Evolutionary conservation across 1,284 basidiomycete genomes (phyloP), one percentile per base, ranked within the genome.

Genomic region (Boletus holoroseus): DNA sequence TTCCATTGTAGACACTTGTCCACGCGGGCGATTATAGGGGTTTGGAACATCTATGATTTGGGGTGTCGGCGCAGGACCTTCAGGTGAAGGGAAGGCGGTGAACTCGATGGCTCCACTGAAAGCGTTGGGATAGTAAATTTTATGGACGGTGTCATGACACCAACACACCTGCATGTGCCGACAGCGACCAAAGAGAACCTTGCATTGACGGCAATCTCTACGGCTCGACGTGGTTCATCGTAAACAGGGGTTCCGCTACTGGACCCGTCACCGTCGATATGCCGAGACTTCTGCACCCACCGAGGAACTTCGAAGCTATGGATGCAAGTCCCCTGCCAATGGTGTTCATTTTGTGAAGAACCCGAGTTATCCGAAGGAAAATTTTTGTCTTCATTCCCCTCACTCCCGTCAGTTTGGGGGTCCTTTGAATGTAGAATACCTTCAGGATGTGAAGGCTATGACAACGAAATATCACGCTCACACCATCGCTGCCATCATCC

Each of bases 161-260:
- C 34, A 36, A 50, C 68, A 55, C 51, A 89, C 85, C 83, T 78
- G 20, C 76, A 72, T 12, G 85, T 87, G 2, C 94, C 94, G 18
- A 94, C 75, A 1, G 92, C 91, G 39, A 93, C 76, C 44, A 95
- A 67, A 27, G 91, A 94, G 62, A 97, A 93, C 58, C 83, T 85
- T 16, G 77, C 76, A 62, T 97, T 98, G 57, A 94, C 75, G 2
- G 86, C 81, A 15, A 90, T 73, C 5, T 72, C 70, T 39, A 81
- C 76, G 3, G 84, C 85, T 32, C 79, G 76, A 34, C 79, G 73
- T 39, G 85, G 89, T 61, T 85, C 84, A 41, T 77, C 68, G 54
- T 86, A 88, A 24, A 71, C 57, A 26, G 69, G 68, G 50, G 5
- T 60, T 64, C 46, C 68, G 63, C 34, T 61, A 62, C 42, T 51